These are phyloP conservation scores for Boletus bicolor DNA, from an alignment of 768 basidiomycete species.

Conservation along the genomic window DNA sequence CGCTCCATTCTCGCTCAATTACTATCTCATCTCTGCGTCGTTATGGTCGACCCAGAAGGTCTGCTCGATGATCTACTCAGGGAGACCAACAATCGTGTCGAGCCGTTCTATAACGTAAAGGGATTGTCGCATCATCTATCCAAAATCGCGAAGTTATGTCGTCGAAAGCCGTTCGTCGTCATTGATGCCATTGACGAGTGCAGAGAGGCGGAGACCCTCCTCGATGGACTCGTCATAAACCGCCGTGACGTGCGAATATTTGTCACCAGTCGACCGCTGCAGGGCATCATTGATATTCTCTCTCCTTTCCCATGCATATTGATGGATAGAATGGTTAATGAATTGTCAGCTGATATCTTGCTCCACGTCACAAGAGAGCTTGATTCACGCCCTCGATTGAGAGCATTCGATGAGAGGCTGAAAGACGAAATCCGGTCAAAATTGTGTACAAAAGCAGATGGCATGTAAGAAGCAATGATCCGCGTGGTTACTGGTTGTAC, in stretches of 20 bases:
- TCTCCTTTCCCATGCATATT: slow-evolving; percentile 3
- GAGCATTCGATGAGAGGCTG: not conserved
- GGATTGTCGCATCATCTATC: not conserved
- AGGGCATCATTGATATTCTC: not conserved
- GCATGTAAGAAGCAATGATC: slow-evolving; percentile 11
- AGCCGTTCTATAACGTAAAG: not conserved
- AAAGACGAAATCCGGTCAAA: slow-evolving; percentile 2
- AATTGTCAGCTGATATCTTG: slow-evolving; percentile 5
- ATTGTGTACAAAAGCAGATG: slow-evolving; percentile 9
- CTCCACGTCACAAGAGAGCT: slow-evolving; percentile 8
- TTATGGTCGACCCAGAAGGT: not conserved
- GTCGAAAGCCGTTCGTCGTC: slow-evolving; percentile 2
- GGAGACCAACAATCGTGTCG: not conserved
- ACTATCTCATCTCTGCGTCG: not conserved
- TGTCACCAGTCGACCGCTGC: slow-evolving; percentile 6
- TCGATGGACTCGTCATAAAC: slow-evolving; percentile 1
- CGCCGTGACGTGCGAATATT: slow-evolving; percentile 1
- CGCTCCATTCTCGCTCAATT: slow-evolving; percentile 16
- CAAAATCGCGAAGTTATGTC: not conserved
- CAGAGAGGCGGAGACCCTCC: slow-evolving; percentile 1
- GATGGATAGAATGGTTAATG: not conserved
- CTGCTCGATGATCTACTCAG: slow-evolving; percentile 1
- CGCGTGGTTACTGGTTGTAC: too few species aligned
- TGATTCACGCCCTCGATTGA: not conserved
- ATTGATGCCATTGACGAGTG: slow-evolving; percentile 23